These are phyloP conservation scores for Mycotypha africana DNA, from an alignment of 371 early-diverging fungal species.

Conservation along the genomic window DNA sequence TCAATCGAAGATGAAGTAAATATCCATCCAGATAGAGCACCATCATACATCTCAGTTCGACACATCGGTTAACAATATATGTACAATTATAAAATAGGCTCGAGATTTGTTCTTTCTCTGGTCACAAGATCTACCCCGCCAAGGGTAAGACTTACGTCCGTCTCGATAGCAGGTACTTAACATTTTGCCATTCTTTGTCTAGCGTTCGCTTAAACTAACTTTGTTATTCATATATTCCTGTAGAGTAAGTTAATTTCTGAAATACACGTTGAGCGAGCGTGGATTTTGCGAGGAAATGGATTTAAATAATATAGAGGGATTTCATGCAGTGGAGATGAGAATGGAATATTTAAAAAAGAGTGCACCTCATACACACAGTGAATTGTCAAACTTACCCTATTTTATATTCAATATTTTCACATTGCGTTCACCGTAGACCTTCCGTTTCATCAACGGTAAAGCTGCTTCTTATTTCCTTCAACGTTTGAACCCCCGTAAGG, in stretches of 20 bases:
- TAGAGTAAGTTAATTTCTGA: too few species aligned
- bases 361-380: not conserved
- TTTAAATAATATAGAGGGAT: too few species aligned
- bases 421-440: constrained; percentile 56
- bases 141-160: constrained; percentile 94
- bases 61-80: not conserved
- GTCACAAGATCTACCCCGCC: constrained; percentile 98
- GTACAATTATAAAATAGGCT: constrained; percentile 45
- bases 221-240: too few species aligned
- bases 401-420: too few species aligned
- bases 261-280: too few species aligned
- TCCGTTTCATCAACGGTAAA: constrained; percentile 96
- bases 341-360: too few species aligned
- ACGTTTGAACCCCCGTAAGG: constrained; percentile 93
- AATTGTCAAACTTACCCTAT: not conserved
- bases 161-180: constrained; percentile 82
- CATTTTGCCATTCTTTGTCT: too few species aligned
- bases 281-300: too few species aligned
- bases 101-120: constrained; percentile 94
- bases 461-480: constrained; percentile 93
- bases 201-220: too few species aligned
- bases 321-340: too few species aligned
- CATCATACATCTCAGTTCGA: not conserved
- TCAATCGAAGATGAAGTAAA: constrained; percentile 16
- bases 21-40: not conserved